Percentiles rank a stretch among this genome's conserved stretches.
Evolutionary conservation across 257 asterid genomes (phyloP).

Genomic region (Salvia hispanica): DNA sequence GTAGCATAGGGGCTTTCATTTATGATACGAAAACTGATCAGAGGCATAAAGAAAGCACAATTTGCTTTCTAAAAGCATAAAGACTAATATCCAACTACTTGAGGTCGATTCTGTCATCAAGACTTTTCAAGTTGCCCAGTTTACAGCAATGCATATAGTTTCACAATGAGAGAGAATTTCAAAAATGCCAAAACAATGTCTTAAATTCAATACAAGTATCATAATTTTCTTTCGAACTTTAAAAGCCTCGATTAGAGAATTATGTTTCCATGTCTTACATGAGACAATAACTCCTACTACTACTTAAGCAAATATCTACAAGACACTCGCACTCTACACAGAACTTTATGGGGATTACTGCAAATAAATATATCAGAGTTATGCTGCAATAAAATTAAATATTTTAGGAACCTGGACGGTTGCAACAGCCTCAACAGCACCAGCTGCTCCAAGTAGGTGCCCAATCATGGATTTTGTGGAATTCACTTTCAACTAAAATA

Average conservation of each 20-base stretch:
- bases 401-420: constrained; percentile 70
- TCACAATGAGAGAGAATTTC: constrained; percentile 4
- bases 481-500: constrained; percentile 79
- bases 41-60: neutral
- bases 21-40: neutral
- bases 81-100: neutral
- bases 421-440: constrained; percentile 97
- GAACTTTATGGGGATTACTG: neutral
- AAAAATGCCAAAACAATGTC: neutral
- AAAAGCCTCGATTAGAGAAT: neutral
- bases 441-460: constrained; percentile 97
- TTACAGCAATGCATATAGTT: neutral
- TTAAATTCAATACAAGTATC: neutral
- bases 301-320: neutral
- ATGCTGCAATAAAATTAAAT: constrained; percentile 15
- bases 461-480: constrained; percentile 98
- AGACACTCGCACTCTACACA: neutral
- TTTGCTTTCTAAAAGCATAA: neutral
- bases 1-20: neutral
- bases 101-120: neutral
- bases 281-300: neutral
- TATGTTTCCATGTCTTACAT: neutral
- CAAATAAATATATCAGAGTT: neutral
- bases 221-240: neutral
- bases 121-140: neutral